Base-by-base conservation (phyloP, 331 rosid genomes). In the Prunus yedoensis region DNA sequence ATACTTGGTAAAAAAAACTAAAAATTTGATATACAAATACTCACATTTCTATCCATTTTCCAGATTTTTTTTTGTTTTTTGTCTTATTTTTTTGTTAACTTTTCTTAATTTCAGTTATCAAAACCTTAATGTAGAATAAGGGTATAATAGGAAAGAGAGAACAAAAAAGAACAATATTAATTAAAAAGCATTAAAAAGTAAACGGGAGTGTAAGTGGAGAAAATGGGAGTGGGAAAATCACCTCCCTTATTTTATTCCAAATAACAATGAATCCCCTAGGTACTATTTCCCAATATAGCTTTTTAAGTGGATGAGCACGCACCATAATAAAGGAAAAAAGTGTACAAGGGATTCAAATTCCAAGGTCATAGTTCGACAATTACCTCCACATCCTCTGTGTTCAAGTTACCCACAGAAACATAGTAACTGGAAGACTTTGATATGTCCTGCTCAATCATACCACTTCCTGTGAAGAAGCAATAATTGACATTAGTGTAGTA, bases 371-470 rank as follows among this genome's bases (percentile, higher is more conserved):
- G 10, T 61, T 78, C 64, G 75, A 71, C 28, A 80, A 75, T 68
- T 87, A 90, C 98, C 95, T 89, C 80, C 80, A 84, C 90, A 16
- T 82, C 85, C 73, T 80, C 86, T 63, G 85, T 43, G 71, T 87
- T 74, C 86, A 89, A 68, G 84, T 88, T 93, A 77, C 95, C 92
- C 76, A 82, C 74, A 58, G 93, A 89, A 54, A 93, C 83, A 68
- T 87, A 89, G 82, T 93, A 93, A 77, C 78, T 78, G 0, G 92
- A 79, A 23, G 96, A 85, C 16, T 6, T 54, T 67, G 28, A 68
- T 80, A 90, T 86, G 59, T 83, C 66, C 81, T 89, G 96, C 14
- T 82, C 75, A 77, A 93, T 84, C 81, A 74, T 60, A 77, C 98
- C 96, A 75, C 81, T 80, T 83, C 96, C 98, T 90, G 83, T 12